Evolutionary conservation across 169 alveolate genomes (phyloP), one percentile per base, ranked within the genome.

Genomic region (Cryptosporidium felis): DNA sequence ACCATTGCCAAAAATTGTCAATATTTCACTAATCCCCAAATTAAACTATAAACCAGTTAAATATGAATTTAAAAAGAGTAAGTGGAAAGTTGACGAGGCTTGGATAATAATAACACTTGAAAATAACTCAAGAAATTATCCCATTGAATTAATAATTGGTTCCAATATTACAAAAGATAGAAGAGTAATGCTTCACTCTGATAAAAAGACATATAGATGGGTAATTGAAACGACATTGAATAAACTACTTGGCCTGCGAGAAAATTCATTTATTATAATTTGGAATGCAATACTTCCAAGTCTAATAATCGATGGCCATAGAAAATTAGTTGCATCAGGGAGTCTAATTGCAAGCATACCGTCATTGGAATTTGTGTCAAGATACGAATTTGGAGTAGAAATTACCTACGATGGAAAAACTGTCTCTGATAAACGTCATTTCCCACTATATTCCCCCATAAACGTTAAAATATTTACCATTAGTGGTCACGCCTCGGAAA

Each of bases 181-280:
- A 16, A 21, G 34, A 56, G 61, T 56, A 32, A 3, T 40, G 12
- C 53, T 74, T 18, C 26, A 36, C 3, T 51, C 63, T 6, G 85
- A 74, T 1, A 74, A 21, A 30, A 49, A 40, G 16, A 34, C 60
- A 36, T 74, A 74, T 56, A 42, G 85, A 12, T 74, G 85, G 85
- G 67, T 74, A n/a, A 21, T 74, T n/a, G 59, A 56, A 21, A 53
- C 67, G 36, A 10, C 67, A n/a, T 14, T 56, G 26, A 58, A 32
- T 36, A 18, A 40, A 1, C 16, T 49, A 49, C 5, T 28, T 10
- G 42, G 38, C 8, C 18, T 16, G n/a, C 16, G 26, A 10, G 21
- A 18, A 1, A 34, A 53, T 34, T 28, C 45, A 2, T 18, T 9
- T 8, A 16, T 74, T 10, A 5, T 74, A 23, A 1, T 12, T 74